Percentiles rank a stretch among this genome's conserved stretches.
Conservation (phyloP, 2,329 filamentous ascomycete species). For the Sporothrix mexicana region DNA sequence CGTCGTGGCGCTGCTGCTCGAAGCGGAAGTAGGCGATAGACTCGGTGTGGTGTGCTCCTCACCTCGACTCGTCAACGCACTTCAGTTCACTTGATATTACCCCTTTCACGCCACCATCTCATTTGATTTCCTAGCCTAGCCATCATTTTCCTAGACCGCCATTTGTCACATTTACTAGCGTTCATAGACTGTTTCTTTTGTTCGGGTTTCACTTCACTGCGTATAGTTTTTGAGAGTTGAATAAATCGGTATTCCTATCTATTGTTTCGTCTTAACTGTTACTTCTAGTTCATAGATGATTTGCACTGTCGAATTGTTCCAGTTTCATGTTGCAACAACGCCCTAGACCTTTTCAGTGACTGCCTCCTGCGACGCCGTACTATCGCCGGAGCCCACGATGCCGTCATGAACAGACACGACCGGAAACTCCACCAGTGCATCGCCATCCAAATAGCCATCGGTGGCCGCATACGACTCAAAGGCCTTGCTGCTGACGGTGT, state of each 20-base stretch:
- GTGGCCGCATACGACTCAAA: constrained; percentile 27
- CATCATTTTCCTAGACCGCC: background rate
- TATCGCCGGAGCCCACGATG: constrained; percentile 10
- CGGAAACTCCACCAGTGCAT: constrained; percentile 30
- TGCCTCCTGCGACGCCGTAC: constrained; percentile 15
- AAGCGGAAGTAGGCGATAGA: constrained; percentile 16
- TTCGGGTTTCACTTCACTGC: background rate
- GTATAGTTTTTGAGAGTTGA: background rate
- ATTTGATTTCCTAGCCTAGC: background rate
- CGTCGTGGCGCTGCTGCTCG: constrained; percentile 17
- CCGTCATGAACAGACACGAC: background rate
- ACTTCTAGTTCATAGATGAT: too few species aligned
- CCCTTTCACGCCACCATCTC: background rate
- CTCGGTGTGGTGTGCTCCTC: background rate
- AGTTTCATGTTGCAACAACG: too few species aligned
- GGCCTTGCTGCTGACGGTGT: background rate
- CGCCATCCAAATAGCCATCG: constrained; percentile 29
- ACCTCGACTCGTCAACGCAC: background rate
- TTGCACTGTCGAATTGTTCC: too few species aligned
- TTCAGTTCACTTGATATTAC: background rate
- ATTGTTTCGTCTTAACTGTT: too few species aligned
- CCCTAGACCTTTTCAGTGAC: background rate
- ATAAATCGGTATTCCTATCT: background rate
- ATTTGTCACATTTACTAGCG: background rate
- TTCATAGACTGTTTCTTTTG: background rate